phyloP scores from a whole-genome alignment of 1,284 basidiomycete species.

The Takashimella tepidaria region DNA sequence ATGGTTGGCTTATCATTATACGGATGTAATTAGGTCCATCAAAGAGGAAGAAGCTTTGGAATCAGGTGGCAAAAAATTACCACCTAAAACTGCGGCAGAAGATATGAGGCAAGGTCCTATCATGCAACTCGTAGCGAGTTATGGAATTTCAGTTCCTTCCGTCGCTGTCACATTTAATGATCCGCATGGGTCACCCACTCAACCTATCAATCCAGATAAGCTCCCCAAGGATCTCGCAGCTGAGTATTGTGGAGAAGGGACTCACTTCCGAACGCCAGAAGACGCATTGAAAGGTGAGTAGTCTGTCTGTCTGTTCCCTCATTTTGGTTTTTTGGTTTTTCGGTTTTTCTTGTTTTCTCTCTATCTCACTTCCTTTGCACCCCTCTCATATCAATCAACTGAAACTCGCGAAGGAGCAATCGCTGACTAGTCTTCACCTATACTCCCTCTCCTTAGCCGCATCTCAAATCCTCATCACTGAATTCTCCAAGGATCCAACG shows the following conservation, averaged over 20 bases:
- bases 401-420: too few relatives aligned
- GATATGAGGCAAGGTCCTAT: conserved; percentile 35
- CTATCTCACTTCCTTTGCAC: too few relatives aligned
- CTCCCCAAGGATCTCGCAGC: conserved; percentile 40
- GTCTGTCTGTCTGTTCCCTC: too few relatives aligned
- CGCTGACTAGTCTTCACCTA: neutral
- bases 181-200: conserved; percentile 19
- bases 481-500: conserved; percentile 88
- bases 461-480: conserved; percentile 79
- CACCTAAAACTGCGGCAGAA: conserved; percentile 23
- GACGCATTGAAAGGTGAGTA: conserved; percentile 39
- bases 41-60: conserved; percentile 62
- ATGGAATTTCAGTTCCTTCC: conserved; percentile 32
- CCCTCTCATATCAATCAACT: too few relatives aligned
- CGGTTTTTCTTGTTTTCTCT: too few relatives aligned
- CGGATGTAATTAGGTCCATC: conserved; percentile 57
- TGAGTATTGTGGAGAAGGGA: conserved; percentile 38
- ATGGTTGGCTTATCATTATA: conserved; percentile 81
- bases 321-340: too few relatives aligned
- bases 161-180: conserved; percentile 41
- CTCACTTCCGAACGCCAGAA: conserved; percentile 24
- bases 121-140: conserved; percentile 40
- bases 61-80: conserved; percentile 52
- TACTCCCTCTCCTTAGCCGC: conserved; percentile 48
- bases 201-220: conserved; percentile 36